Base-by-base conservation (phyloP, 805 yeast species). In the Suhomyces sp. region DNA sequence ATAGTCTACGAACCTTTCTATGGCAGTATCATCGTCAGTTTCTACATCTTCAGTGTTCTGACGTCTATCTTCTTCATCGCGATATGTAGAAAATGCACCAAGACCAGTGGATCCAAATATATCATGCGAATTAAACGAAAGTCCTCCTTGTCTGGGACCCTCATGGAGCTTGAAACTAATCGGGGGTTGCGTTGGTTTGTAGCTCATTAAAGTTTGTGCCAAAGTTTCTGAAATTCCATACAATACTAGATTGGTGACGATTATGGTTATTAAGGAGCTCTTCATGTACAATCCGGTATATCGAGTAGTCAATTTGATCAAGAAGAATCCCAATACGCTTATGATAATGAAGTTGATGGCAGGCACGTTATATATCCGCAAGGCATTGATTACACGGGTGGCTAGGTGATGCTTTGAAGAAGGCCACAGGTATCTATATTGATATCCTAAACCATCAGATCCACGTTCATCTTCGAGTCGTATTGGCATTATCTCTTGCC, bases 211-310 rank as follows among this genome's bases (percentile, higher is more conserved):
- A 2, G 87, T 78, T 67, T 93, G 98, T 0, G 98, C 98, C 55
- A 92, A 64, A 0, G 92, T 82, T 65, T 93, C 98, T 0, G 97
- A 91, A n/a, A 90, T 83, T 0, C 97, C 97, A 65, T 84, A 89
- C 4, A 93, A 73, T 4, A 92, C 83, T 25, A 88, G 69, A 62
- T 93, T 93, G 1, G 97, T 86, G 21, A 85, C 81, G 53, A 89
- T 80, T 35, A 91, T 88, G 13, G 97, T 89, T n/a, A 86, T 65
- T 27, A 90, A 68, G 1, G 94, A 84, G 46, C 83, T 82, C 52
- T 71, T 76, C 54, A 80, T 78, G 65, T 91, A 91, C 50, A 86
- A 62, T 7, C 71, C 73, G 48, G 83, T 83, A 61, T 86, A 87
- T 48, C 77, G 75, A 25, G 81, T 75, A 6, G 89, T 80, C 47